Evolutionary conservation across 2,329 filamentous ascomycete genomes (phyloP).

Genomic region (Hawksworthiomyces lignivorus): DNA sequence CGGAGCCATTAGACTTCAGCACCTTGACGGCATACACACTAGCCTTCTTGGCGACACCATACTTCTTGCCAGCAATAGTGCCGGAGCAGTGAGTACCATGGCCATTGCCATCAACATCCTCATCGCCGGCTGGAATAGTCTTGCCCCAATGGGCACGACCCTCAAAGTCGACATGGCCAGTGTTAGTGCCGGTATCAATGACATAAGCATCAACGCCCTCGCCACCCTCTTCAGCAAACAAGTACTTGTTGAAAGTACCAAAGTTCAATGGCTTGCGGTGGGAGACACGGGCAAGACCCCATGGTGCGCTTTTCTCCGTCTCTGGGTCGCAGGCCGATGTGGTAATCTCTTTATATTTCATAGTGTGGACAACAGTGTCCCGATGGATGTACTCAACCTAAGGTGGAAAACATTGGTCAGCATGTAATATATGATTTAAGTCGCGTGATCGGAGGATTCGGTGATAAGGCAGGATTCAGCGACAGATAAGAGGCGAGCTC

Average conservation of each 20-base stretch:
- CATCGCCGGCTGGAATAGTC: constrained; percentile 81
- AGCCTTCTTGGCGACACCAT: constrained; percentile 99
- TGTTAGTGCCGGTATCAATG: constrained; percentile 95
- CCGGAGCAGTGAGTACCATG: constrained; percentile 99
- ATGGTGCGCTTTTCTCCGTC: constrained; percentile 88
- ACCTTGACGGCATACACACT: constrained; percentile 97
- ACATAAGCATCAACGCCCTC: constrained; percentile 98
- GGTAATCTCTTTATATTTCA: constrained; percentile 41
- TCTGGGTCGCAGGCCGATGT: constrained; percentile 39
- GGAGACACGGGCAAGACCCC: constrained; percentile 96
- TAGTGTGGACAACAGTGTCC: constrained; percentile 84
- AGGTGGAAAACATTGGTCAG: not conserved
- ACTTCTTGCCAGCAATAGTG: constrained; percentile 96
- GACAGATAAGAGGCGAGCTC: constrained; percentile 5
- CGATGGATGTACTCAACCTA: constrained; percentile 96
- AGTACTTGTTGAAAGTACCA: constrained; percentile 95
- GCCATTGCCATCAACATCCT: constrained; percentile 89
- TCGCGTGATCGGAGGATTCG: constrained; percentile 9
- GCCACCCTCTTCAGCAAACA: constrained; percentile 81
- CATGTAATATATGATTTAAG: constrained; percentile 5
- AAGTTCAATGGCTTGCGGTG: constrained; percentile 84
- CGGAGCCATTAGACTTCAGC: constrained; percentile 91
- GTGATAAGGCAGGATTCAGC: constrained; percentile 9
- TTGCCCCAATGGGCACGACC: constrained; percentile 94
- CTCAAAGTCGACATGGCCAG: constrained; percentile 92